Base-by-base conservation (phyloP, 2,329 filamentous ascomycete species). In the Phialocephala sp. region DNA sequence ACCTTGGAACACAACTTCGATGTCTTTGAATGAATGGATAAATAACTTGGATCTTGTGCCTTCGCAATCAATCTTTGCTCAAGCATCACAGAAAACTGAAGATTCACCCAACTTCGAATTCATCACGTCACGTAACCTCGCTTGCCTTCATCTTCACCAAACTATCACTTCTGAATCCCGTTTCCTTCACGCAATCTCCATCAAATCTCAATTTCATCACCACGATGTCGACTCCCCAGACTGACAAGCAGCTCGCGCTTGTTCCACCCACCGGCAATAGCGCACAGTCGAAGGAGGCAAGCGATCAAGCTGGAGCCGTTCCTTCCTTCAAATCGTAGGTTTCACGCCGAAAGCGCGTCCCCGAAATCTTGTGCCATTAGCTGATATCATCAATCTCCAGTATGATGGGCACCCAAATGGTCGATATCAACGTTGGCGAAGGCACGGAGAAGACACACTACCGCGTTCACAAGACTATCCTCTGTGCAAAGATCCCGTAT, bases 401-500 rank as follows among this genome's bases (percentile, higher is more conserved):
- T 1, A 2, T 35, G 47, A 20, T 65, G 18, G 62, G 62, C 4
- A 41, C 27, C 4, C 36, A 59, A 8, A 64, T 68, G 43, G 66
- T 66, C 1, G 60, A 62, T 39, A 59, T 68, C 18, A 27, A 62
- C 6, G 63, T 68, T 2, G 66, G 63, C 1, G 2, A 20, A 1
- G 59, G 20, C 5, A 15, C 15, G 0, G 11, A 41, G 2, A 22
- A 60, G 27, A 41, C 43, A 1, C 59, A 63, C 43, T 69, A 65
- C 37, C 43, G 47, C 1, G 39, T 69, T 1, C 62, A 69, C 52
- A 65, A 65, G 24, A 55, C 56, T 4, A 15, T 59, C 8, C 65
- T 69, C 2, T 65, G 65, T 20, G 20, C 37, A 1, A 64, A 63
- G n/a, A 52, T 69, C 5, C 54, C 41, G 0, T 65, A 63, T 37